Conservation (phyloP, 768 basidiomycete species). For the Naganishia antarctica region DNA sequence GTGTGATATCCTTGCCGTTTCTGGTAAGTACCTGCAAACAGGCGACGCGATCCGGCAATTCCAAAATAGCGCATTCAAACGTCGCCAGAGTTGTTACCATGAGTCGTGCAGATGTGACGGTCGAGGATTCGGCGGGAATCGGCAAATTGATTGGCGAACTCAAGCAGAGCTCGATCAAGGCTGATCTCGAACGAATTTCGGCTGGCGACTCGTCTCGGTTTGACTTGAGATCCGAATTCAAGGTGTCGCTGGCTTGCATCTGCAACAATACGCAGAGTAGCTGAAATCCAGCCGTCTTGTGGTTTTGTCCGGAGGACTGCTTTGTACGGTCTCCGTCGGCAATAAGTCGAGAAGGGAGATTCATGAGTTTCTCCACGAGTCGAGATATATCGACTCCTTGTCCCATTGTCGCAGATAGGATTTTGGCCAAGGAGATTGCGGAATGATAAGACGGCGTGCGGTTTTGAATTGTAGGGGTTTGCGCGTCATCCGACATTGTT, state of each 20-base stretch:
- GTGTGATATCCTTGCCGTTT: slow-evolving; percentile 24
- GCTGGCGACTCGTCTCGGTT: background rate
- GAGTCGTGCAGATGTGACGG: too few relatives aligned
- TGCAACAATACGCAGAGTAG: slow-evolving; percentile 13
- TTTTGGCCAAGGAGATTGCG: background rate
- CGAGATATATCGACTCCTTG: background rate
- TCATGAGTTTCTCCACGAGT: background rate
- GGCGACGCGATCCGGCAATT: slow-evolving; percentile 14
- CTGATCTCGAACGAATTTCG: slow-evolving; percentile 1
- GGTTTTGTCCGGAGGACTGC: slow-evolving; percentile 12
- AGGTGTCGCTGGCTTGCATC: background rate
- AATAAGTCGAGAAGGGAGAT: background rate
- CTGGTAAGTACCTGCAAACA: slow-evolving; percentile 22
- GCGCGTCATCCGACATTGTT: background rate
- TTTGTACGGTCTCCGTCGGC: slow-evolving; percentile 11
- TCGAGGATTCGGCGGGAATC: too few relatives aligned
- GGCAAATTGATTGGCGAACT: slow-evolving; percentile 14
- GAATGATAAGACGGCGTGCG: too few relatives aligned
- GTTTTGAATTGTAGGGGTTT: too few relatives aligned
- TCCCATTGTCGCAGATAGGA: background rate
- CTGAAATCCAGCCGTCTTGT: slow-evolving; percentile 19
- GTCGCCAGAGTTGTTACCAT: background rate
- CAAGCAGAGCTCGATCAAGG: slow-evolving; percentile 12
- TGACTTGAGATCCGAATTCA: background rate
- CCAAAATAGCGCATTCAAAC: background rate